Evolutionary conservation across 495 filamentous ascomycete genomes (phyloP).

Genomic region (Melanomma pulvis-pyrius): DNA sequence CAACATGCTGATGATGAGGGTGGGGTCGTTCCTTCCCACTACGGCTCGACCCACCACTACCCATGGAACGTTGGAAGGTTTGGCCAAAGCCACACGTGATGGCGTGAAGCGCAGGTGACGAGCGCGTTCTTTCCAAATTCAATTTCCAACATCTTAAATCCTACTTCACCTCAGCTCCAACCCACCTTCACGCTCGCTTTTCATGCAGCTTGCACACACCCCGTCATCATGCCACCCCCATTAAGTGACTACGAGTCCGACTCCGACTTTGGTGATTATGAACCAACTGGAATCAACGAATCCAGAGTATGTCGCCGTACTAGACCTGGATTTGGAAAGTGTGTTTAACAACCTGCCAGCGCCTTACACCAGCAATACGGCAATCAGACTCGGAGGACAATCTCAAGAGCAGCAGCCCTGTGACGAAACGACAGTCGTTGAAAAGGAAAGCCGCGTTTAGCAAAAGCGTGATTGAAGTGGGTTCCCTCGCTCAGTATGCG

Average conservation of each 20-base stretch:
- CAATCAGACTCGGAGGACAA: background rate
- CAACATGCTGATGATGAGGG: background rate
- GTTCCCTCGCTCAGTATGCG: background rate
- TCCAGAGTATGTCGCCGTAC: background rate
- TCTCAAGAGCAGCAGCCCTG: background rate
- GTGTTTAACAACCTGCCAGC: background rate
- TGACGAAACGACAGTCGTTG: background rate
- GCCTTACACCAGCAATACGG: background rate
- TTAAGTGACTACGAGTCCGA: slow-evolving; percentile 25
- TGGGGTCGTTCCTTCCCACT: too few species aligned
- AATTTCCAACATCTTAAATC: background rate
- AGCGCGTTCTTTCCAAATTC: background rate
- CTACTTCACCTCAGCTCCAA: background rate
- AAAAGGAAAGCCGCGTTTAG: background rate
- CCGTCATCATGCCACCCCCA: slow-evolving; percentile 25
- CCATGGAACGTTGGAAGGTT: too few species aligned
- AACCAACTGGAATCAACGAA: background rate
- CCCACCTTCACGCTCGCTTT: background rate
- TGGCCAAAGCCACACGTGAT: background rate
- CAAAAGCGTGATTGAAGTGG: background rate
- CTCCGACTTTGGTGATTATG: background rate
- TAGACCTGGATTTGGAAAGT: background rate
- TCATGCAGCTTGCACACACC: background rate
- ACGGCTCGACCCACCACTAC: too few species aligned
- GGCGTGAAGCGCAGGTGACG: background rate